Base-by-base conservation (phyloP, 345 rosid species). In the Bretschneidera sinensis region DNA sequence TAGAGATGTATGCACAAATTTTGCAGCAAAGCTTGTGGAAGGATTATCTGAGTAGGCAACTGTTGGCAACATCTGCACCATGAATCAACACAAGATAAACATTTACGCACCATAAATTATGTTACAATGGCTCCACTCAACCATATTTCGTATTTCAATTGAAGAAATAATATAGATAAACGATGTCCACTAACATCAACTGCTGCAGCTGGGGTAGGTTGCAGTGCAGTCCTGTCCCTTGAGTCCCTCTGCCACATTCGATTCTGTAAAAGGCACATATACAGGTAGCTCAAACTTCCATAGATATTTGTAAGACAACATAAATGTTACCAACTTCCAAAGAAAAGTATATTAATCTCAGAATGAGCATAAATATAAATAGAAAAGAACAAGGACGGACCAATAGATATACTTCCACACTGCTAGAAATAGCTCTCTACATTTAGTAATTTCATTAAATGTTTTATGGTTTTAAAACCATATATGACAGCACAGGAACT, bases 11-110 rank as follows among this genome's bases (percentile, higher is more conserved):
- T 94, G 99, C 60, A 90, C 99, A 85, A 88, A 88, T 69, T 94
- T 94, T 54, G 97, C 89, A 51, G 95, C 83, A 80, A 87, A 94
- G 74, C 97, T 88, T 63, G 96, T 84, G 24, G 97, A 94, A 73
- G 99, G 95, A 66, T 94, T 94, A 72, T 94, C 99, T 16, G 94
- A 76, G 76, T 90, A 88, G 22, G 95, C 92, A 82, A 77, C 82
- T 17, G 96, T 33, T 11, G 99, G 99, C 74, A 90, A 74, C 89
- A 86, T 70, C 99, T 94, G 83, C 78, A 81, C 39, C 61, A 74
- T 55, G 51, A 56, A 57, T 25, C 55, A 71, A 65, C 11, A 55
- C 15, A 69, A 35, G 45, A 59, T 49, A 60, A 21, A 47, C 22
- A 63, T 56, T 57, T 18, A 68, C 23, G 47, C 13, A 61, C 21